Base-by-base conservation (phyloP, 768 basidiomycete genomes). In the Chalciporus pseudorubinellus region DNA sequence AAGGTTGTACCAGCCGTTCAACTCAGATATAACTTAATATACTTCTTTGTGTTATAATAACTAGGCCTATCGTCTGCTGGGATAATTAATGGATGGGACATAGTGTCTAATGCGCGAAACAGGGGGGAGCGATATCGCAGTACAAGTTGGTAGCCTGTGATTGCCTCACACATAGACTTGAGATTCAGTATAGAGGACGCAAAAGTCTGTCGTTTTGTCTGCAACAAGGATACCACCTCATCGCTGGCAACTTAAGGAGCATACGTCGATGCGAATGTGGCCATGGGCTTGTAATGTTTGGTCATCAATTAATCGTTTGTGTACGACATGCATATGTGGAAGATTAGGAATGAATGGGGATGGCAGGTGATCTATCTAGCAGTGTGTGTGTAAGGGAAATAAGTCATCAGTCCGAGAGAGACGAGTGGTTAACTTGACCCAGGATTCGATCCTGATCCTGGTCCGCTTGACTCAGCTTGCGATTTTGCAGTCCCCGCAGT, bases 261-360 rank as follows among this genome's bases (percentile, higher is more conserved):
- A 36, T 36, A n/a, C 34, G 14, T n/a, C 34, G 34, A 16, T 16
- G 6, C 2, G n/a, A n/a, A n/a, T n/a, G n/a, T 36, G 4, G 34
- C 34, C 34, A n/a, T n/a, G 34, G n/a, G n/a, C 9, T 19, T 21
- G 46, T 13, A 50, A 38, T 36, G 29, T 19, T 14, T 36, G 46
- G 18, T 16, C 52, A 36, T 56, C 39, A 48, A 58, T 59, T 58
- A 59, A 56, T 46, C 18, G 28, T 45, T 52, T 36, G 48, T 57
- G 39, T 50, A 50, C 50, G 54, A 26, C 38, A 46, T 55, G 36
- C 48, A 48, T 56, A 57, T 55, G 52, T 26, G 51, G 41, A 49
- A 47, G 48, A 53, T 21, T 45, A 59, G 33, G 56, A 56, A 48
- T 64, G 66, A 67, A 69, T 58, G 62, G 67, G 59, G 59, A 57